Evolutionary conservation across 148 eudicot species (phyloP), one percentile per base, ranked within the genome.

Genomic region (Camellia japonica): DNA sequence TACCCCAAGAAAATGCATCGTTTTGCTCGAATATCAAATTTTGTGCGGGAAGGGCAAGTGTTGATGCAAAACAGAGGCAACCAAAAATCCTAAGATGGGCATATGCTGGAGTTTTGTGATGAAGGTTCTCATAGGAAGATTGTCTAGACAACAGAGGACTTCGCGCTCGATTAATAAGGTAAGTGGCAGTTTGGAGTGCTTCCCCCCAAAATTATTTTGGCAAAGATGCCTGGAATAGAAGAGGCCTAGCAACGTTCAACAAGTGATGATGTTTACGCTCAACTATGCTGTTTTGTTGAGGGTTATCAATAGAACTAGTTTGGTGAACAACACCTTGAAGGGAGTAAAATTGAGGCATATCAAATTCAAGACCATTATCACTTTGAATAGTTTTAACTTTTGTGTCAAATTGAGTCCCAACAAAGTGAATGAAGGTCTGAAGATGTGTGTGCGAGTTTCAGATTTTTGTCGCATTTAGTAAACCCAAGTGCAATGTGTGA

Each of bases 291-390:
- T 69, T 69, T 44, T 69, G 73, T 43, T 69, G 73, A 43, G 54
- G 73, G 13, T 54, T 69, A 6, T 52, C 43, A 23, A 69, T 52
- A 69, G 52, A 42, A 69, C 73, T 69, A 43, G 73, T 69, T 42
- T 69, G 49, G 7, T 60, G 23, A 15, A 60, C 16, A 6, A 60
- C 18, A 0, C 64, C 64, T 16, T 60, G 16, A 18, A 3, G 19
- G 0, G n/a, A 18, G 18, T 60, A 60, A 15, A 18, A 4, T 60
- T 60, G 16, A 30, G 64, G 4, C n/a, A 60, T 60, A 3, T 9
- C 1, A 18, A 60, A 60, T 60, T 60, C 20, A 6, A 19, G 20
- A 18, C 19, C 64, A 18, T 60, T 60, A 60, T 60, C 64, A 60
- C 64, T 60, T 7, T 2, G 23, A 60, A 60, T 3, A 18, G 18